A percentile compares a stretch with the other conserved stretches of the same genome.
phyloP scores from a whole-genome alignment of 306 rosid species.

The Adenanthera pavonina region DNA sequence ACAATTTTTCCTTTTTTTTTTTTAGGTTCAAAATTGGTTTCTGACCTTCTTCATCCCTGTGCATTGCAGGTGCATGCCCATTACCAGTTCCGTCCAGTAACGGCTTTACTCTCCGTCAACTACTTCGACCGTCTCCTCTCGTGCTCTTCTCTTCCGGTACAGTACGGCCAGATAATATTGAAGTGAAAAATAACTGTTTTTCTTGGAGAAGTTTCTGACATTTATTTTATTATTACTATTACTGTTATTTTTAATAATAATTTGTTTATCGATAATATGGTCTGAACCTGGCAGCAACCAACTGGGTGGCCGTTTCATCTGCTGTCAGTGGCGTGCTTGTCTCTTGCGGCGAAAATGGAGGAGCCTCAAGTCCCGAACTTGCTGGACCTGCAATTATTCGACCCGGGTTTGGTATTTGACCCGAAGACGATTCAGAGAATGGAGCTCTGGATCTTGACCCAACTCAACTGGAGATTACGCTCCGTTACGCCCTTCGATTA shows the following conservation, averaged over 20 bases:
- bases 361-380: constrained; percentile 61
- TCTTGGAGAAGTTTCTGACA: neutral
- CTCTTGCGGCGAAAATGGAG: constrained; percentile 86
- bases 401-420: constrained; percentile 59
- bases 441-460: constrained; percentile 70
- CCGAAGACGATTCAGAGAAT: constrained; percentile 68
- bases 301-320: constrained; percentile 74
- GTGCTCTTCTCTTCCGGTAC: constrained; percentile 58
- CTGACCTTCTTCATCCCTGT: neutral
- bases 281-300: constrained; percentile 33
- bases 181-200: constrained; percentile 1
- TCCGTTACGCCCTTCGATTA: constrained; percentile 80
- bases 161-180: neutral
- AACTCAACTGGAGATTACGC: constrained; percentile 71
- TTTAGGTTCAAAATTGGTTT: neutral
- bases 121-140: constrained; percentile 83
- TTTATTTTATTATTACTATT: neutral
- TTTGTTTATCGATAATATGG: neutral
- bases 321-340: constrained; percentile 77
- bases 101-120: constrained; percentile 77
- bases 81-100: constrained; percentile 58
- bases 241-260: neutral
- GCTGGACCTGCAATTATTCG: constrained; percentile 62
- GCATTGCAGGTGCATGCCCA: constrained; percentile 63
- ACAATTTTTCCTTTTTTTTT: neutral